A percentile compares a stretch with the other conserved stretches of the same genome.
These are phyloP conservation scores for Pachyrhizus erosus DNA, from an alignment of 306 rosid genomes.

Conservation along the genomic window DNA sequence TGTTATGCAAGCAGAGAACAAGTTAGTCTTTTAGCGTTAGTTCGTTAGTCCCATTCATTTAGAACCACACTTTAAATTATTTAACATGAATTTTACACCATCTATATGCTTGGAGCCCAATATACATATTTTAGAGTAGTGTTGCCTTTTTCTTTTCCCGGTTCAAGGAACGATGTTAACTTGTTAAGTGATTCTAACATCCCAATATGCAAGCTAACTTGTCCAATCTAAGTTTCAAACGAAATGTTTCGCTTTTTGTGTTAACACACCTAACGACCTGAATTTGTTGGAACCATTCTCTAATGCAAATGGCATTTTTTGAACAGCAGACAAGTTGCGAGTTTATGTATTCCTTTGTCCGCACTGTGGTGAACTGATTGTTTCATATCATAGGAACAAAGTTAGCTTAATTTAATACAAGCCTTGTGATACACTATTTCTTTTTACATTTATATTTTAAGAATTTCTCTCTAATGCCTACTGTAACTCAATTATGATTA, in stretches of 20 bases:
- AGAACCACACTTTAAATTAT: slow-evolving; percentile 19
- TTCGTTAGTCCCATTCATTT: slow-evolving; percentile 15
- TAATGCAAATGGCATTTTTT: background rate
- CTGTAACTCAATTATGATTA: background rate
- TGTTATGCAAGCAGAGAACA: slow-evolving; percentile 40
- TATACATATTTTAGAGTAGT: background rate
- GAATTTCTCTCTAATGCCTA: background rate
- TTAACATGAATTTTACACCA: slow-evolving; percentile 35
- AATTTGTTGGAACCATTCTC: background rate
- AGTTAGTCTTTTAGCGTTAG: slow-evolving; percentile 18
- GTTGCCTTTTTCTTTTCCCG: background rate
- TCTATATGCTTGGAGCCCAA: background rate
- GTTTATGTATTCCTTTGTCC: background rate
- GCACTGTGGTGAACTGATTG: background rate
- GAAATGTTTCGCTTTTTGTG: background rate
- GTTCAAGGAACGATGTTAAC: background rate
- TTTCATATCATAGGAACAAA: background rate
- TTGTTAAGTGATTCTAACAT: background rate
- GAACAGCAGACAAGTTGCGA: background rate
- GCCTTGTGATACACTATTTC: background rate
- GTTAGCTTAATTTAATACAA: background rate
- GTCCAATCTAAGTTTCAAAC: background rate
- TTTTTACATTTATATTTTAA: background rate
- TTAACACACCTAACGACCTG: background rate
- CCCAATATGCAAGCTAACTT: background rate